Conservation (phyloP, 345 rosid genomes). For the Salix koriyanagi region DNA sequence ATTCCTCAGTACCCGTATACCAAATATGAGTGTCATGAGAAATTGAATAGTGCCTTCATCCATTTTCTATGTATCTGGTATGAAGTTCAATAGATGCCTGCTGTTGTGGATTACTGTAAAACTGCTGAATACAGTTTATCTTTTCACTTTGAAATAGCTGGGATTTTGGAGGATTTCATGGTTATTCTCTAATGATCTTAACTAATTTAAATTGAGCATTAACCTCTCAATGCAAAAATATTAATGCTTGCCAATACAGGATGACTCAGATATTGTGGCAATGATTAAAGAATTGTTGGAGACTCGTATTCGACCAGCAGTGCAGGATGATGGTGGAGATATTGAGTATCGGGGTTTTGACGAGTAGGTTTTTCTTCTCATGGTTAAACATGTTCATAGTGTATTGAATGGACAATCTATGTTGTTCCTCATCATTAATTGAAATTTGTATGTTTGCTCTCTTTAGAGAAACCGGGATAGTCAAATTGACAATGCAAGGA, state of each 20-base stretch:
- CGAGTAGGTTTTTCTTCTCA: conserved; percentile 39
- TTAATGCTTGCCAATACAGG: conserved; percentile 40
- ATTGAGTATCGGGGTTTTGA: conserved; percentile 86
- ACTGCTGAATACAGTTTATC: not conserved
- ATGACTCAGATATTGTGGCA: conserved; percentile 93
- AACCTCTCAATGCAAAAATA: not conserved
- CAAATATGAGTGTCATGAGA: not conserved
- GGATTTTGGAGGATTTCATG: not conserved
- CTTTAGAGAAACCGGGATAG: conserved; percentile 76
- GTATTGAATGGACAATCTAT: not conserved
- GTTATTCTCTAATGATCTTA: not conserved
- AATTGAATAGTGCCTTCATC: not conserved
- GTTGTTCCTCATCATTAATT: conserved; percentile 3
- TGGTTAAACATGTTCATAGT: not conserved
- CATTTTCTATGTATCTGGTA: not conserved
- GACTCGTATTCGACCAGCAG: conserved; percentile 95
- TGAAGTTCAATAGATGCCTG: not conserved
- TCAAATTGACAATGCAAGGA: conserved; percentile 94
- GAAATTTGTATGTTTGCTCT: conserved; percentile 15
- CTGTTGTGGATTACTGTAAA: not conserved
- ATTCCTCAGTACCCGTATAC: not conserved
- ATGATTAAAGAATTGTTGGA: conserved; percentile 97
- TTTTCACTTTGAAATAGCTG: not conserved
- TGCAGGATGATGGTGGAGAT: conserved; percentile 99
- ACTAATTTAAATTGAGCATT: not conserved